Percentiles rank a stretch among this genome's conserved stretches.
Conservation (phyloP, 2,329 filamentous ascomycete genomes). For the Cytospora paraplurivora region DNA sequence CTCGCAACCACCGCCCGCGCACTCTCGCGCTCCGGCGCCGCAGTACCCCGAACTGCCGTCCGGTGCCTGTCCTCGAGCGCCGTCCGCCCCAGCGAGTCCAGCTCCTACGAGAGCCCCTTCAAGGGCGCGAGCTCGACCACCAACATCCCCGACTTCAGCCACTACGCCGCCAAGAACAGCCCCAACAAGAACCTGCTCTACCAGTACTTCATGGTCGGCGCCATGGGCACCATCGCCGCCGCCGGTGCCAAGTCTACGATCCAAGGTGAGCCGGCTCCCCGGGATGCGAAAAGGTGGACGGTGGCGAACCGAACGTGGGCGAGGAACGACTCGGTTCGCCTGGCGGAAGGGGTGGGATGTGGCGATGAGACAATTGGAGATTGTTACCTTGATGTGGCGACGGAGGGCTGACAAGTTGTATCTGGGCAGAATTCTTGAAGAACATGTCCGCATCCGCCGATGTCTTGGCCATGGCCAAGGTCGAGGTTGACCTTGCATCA, state of each 20-base stretch:
- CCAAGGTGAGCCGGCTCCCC: constrained; percentile 72
- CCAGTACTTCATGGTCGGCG: constrained; percentile 98
- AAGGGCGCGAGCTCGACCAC: constrained; percentile 59
- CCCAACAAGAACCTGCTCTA: constrained; percentile 81
- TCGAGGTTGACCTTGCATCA: constrained; percentile 88
- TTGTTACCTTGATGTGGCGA: background rate
- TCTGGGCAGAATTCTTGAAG: constrained; percentile 84
- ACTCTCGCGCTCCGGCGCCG: constrained; percentile 58
- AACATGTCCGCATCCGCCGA: constrained; percentile 99
- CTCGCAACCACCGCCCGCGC: constrained; percentile 69
- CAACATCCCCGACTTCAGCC: constrained; percentile 85
- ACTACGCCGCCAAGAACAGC: constrained; percentile 74
- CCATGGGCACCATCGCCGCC: constrained; percentile 87
- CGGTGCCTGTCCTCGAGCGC: constrained; percentile 61
- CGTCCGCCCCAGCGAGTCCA: constrained; percentile 45
- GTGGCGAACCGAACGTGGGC: background rate
- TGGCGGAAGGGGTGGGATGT: background rate
- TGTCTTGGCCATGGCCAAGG: constrained; percentile 98
- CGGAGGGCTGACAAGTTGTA: constrained; percentile 18
- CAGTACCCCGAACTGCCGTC: constrained; percentile 38
- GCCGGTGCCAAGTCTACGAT: constrained; percentile 97
- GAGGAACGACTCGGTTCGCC: constrained; percentile 15
- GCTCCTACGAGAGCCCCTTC: constrained; percentile 64
- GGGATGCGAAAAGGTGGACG: background rate
- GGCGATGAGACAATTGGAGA: background rate